Evolutionary conservation across 495 filamentous ascomycete species (phyloP), one percentile per base, ranked within the genome.

Genomic region (Evansstolkia leycettana): DNA sequence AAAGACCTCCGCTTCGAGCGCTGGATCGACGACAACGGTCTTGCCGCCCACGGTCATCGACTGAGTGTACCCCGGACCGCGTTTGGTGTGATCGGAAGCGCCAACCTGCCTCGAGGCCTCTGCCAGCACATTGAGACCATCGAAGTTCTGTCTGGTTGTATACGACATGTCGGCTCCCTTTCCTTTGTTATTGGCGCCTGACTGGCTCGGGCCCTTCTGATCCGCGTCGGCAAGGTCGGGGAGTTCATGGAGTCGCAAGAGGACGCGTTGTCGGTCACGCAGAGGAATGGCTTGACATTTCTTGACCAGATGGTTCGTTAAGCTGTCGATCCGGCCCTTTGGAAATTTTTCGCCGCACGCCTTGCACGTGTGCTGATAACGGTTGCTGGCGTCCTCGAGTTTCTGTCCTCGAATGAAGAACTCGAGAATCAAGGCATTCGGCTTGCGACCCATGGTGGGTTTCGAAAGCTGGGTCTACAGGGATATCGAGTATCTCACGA

Each of bases 291-390:
- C 80, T 28, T 78, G 78, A 50, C 85, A 93, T 59, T 80, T 85
- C 55, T 84, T 88, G 28, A 79, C 70, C 31, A 93, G 62, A 49
- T 93, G 85, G 43, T 62, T 76, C 20, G 72, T 80, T 13, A 93
- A 58, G 47, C 73, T 83, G 40, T 93, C 85, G 48, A 83, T 75
- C 33, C 85, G 73, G 43, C 85, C 85, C 46, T 88, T 88, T 29
- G 82, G 82, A 40, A 89, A 89, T 44, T 76, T 73, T 47, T 89
- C 82, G 31, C 83, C 82, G 47, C 85, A 93, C 27, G 74, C 66
- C 62, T 84, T 85, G 71, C 84, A 93, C 2, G 80, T 85, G 52
- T 89, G 81, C 45, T 82, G 76, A 47, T 93, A 93, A 29, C 85
- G 74, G 54, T 93, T 93, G 62, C 78, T 84, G 38, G 79, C 75